These are phyloP conservation scores for Mortierella sp. DNA, from an alignment of 371 early-diverging fungal genomes.

Conservation along the genomic window DNA sequence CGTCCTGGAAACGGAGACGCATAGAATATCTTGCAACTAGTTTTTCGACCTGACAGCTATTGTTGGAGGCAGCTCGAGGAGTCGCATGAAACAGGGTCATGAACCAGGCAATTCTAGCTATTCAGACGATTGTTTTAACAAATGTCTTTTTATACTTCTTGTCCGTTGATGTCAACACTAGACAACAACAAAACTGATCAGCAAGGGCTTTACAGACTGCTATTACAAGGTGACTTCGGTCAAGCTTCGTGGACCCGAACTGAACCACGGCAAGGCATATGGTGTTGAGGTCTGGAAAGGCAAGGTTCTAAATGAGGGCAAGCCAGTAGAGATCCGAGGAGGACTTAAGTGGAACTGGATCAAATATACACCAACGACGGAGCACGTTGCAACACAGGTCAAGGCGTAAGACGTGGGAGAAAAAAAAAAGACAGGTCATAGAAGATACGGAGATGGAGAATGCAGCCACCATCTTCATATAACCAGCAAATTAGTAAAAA, in stretches of 20 bases:
- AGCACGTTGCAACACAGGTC: constrained; percentile 35
- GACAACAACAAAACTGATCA: constrained; percentile 53
- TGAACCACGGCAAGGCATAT: constrained; percentile 54
- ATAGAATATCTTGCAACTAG: too few relatives aligned
- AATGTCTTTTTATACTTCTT: too few relatives aligned
- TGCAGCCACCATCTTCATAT: too few relatives aligned
- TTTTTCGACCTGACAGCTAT: too few relatives aligned
- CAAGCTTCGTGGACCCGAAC: constrained; percentile 42
- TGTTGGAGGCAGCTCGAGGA: too few relatives aligned
- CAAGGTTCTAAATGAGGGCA: constrained; percentile 53
- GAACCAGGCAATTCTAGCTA: too few relatives aligned
- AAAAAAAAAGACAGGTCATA: background rate
- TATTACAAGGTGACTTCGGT: constrained; percentile 53
- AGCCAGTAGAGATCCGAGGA: constrained; percentile 56
- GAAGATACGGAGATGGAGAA: background rate
- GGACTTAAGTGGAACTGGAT: constrained; percentile 56
- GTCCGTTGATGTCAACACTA: too few relatives aligned
- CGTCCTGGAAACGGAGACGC: too few relatives aligned
- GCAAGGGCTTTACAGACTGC: constrained; percentile 54
- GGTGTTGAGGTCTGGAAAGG: constrained; percentile 55
- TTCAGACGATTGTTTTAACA: too few relatives aligned
- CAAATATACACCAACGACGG: constrained; percentile 53
- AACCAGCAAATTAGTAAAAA: too few relatives aligned
- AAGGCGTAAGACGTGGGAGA: constrained; percentile 20
- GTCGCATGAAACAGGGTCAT: too few relatives aligned